phyloP scores from a whole-genome alignment of 257 asterid genomes.

The Capsicum baccatum region DNA sequence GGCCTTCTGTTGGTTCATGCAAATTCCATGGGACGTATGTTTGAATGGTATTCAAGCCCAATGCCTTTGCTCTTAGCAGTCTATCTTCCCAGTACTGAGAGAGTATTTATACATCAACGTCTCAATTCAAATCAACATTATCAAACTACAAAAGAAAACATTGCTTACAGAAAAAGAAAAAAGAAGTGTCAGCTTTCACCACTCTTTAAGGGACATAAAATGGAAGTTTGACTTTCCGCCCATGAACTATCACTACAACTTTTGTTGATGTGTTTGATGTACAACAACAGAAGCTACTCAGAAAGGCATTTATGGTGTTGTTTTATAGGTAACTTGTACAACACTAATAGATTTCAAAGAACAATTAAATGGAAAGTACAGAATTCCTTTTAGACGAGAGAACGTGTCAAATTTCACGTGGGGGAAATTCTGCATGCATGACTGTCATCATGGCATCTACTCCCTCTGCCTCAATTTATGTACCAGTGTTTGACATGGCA shows the following conservation, averaged over 20 bases:
- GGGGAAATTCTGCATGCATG: not conserved
- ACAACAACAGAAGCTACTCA: not conserved
- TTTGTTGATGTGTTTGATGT: not conserved
- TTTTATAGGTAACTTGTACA: not conserved
- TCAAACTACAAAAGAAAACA: not conserved
- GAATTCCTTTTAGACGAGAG: not conserved
- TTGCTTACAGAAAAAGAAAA: not conserved
- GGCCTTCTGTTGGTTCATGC: conserved; percentile 82
- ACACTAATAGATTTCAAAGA: conserved; percentile 2
- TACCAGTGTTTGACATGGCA: not conserved
- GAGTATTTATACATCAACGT: conserved; percentile 34
- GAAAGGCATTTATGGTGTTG: not conserved
- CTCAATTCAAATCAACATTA: conserved; percentile 26
- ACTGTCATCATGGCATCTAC: not conserved
- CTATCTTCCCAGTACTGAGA: conserved; percentile 96
- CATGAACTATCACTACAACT: not conserved
- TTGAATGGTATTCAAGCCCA: conserved; percentile 93
- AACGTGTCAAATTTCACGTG: not conserved
- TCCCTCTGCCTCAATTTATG: not conserved
- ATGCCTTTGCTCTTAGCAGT: conserved; percentile 87
- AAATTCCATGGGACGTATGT: conserved; percentile 96
- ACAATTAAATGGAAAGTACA: not conserved
- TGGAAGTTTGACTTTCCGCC: not conserved
- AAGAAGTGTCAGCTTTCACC: not conserved
- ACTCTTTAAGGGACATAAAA: not conserved